Percentiles rank a stretch among this genome's conserved stretches.
phyloP scores from a whole-genome alignment of 164 flowering plant genomes.

The Kingdonia uniflora region DNA sequence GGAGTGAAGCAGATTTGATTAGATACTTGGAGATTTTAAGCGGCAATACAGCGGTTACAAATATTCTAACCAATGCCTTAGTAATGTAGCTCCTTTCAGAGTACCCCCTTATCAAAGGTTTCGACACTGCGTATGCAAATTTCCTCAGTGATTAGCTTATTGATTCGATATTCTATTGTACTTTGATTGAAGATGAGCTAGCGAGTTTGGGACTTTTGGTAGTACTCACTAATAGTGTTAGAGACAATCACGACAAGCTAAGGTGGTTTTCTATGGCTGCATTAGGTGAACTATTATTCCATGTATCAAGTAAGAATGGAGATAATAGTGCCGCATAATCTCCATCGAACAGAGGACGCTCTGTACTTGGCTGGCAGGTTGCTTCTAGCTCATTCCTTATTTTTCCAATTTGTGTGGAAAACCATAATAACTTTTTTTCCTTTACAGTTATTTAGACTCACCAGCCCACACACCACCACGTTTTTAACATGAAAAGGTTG shows the following conservation, averaged over 20 bases:
- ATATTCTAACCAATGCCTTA: slow-evolving; percentile 83
- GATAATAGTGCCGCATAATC: slow-evolving; percentile 51
- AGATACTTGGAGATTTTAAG: slow-evolving; percentile 86
- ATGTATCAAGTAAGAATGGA: slow-evolving; percentile 79
- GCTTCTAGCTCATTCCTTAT: slow-evolving; percentile 8
- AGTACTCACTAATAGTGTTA: slow-evolving; percentile 77
- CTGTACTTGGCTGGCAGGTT: slow-evolving; percentile 91
- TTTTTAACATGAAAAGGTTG: too few relatives aligned
- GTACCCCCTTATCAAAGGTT: slow-evolving; percentile 66
- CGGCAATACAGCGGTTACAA: slow-evolving; percentile 70
- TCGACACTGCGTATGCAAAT: slow-evolving; percentile 73
- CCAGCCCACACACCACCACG: too few relatives aligned
- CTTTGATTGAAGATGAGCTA: slow-evolving; percentile 66
- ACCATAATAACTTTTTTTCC: neutral
- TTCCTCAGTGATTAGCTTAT: slow-evolving; percentile 74
- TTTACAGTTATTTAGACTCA: too few relatives aligned
- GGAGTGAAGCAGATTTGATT: slow-evolving; percentile 74
- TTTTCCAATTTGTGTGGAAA: neutral
- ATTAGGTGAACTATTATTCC: slow-evolving; percentile 86
- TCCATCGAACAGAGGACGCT: slow-evolving; percentile 65
- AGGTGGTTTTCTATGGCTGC: slow-evolving; percentile 99
- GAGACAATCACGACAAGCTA: slow-evolving; percentile 91
- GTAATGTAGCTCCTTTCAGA: slow-evolving; percentile 79
- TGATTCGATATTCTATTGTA: slow-evolving; percentile 87
- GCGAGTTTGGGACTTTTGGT: slow-evolving; percentile 85